Conservation (phyloP, 2,329 filamentous ascomycete genomes). For the Penicillium crustosum region DNA sequence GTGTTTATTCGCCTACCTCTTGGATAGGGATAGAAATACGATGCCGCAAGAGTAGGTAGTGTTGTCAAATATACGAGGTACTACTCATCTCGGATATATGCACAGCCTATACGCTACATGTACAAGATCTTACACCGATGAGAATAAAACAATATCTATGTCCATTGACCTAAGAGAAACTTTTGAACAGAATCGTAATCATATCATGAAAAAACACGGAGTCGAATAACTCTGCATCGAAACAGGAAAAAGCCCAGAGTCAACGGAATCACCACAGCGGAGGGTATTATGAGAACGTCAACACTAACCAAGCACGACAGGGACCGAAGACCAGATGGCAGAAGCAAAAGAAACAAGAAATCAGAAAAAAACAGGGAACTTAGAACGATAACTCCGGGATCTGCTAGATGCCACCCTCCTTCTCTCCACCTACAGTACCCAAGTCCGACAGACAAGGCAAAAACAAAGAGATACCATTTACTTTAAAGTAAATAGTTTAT, state of each 20-base stretch:
- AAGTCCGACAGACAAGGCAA: not conserved
- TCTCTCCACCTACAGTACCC: not conserved
- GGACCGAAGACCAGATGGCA: constrained; percentile 13
- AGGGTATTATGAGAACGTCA: constrained; percentile 14
- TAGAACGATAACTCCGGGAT: constrained; percentile 10
- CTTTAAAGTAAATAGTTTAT: not conserved
- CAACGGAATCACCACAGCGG: constrained; percentile 15
- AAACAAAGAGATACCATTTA: not conserved
- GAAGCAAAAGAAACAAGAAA: constrained; percentile 4
- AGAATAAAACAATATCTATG: constrained; percentile 7
- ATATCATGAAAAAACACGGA: constrained; percentile 11
- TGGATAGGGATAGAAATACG: too few relatives aligned
- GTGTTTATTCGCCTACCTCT: too few relatives aligned
- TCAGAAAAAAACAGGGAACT: not conserved
- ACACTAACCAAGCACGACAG: constrained; percentile 12
- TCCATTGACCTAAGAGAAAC: constrained; percentile 12
- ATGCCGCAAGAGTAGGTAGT: not conserved
- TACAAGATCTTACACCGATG: not conserved
- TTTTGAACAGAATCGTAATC: constrained; percentile 16
- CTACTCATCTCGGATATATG: not conserved
- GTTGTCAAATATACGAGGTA: not conserved
- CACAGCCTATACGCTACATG: not conserved
- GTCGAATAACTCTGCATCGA: constrained; percentile 7
- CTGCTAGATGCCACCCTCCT: constrained; percentile 11
- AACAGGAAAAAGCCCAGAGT: constrained; percentile 7